Evolutionary conservation across 306 rosid species (phyloP), one percentile per base, ranked within the genome.

Genomic region (Rosa chinensis): DNA sequence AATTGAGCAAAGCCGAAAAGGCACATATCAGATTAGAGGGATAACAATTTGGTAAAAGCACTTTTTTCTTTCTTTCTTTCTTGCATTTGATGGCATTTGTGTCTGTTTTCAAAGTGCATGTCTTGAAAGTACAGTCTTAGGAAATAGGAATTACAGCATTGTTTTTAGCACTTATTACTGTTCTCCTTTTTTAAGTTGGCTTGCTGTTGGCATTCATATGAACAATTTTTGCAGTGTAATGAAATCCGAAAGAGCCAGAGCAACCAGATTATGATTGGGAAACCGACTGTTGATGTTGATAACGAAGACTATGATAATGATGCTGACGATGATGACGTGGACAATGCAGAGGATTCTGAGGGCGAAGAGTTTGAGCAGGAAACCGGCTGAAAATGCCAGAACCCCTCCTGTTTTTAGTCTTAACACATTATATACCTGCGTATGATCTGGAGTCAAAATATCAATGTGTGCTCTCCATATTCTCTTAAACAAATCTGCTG

Each of bases 361-460:
- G 97, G 93, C 5, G 98, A 94, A 87, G 97, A 94, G 37, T 92
- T 91, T 81, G 98, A 92, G 89, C 97, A 91, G 78, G 99, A 94
- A 91, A 91, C 97, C 37, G 88, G 91, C 74, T 94, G 88, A 94
- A 85, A 69, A 72, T 66, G 48, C 62, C 83, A 79, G 47, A 25
- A 32, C 78, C 40, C 10, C 2, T 18, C 55, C 73, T 59, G 72
- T 25, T 61, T 72, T 58, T 59, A 56, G 75, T 68, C 28, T 66
- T 50, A 69, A 66, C 42, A 63, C 28, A 49, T 63, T n/a, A 2
- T 64, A 44, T 67, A 16, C 43, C 40, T 5, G 50, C 74, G 35
- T 12, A 14, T 21, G 25, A 64, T 76, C 39, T 18, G 66, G 20
- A 21, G 49, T 17, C 53, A 64, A 14, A 49, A 8, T 13, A 48